Base-by-base conservation (phyloP, 768 basidiomycete species). In the Russula compacta region DNA sequence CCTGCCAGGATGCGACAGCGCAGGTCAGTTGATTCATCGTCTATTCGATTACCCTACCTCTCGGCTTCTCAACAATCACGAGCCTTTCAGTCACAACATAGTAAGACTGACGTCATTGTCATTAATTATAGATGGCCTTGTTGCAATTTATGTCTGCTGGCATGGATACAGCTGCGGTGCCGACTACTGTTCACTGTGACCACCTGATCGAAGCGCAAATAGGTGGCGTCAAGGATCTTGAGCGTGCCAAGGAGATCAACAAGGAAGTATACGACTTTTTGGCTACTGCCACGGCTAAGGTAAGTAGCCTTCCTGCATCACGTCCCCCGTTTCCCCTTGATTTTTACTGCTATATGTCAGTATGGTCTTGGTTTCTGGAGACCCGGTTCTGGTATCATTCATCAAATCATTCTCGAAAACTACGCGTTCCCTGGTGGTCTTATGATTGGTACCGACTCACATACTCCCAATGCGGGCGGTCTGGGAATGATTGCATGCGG, bases 61-160 rank as follows among this genome's bases (percentile, higher is more conserved):
- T 38, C 24, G 40, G 9, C 40, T 42, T 47, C 2, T 40, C 50
- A 33, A 61, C 8, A 42, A 39, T 43, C 43, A 46, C 35, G 9
- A 12, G 29, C 21, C 14, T 49, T n/a, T 17, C 24, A 21, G 11
- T 21, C 33, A 19, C 1, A 1, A 24, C 32, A 17, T 19, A 42
- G 32, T 10, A n/a, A n/a, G n/a, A 19, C 64, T 65, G 60, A 66
- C 54, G 24, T 59, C 44, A 53, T 48, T 15, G 15, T 59, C 44
- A 53, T 43, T 15, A 10, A 6, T 39, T 33, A 4, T 55, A 98
- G 92, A 99, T 99, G 97, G 97, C 97, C 19, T 83, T 99, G 59
- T 82, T 99, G 67, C 97, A 99, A 81, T 99, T 99, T 84, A 99
- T 99, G 97, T 98, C 97, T 54, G 94, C 97, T 17, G 95, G 95